These are phyloP conservation scores for Penicillium sp. DNA, from an alignment of 2,329 filamentous ascomycete genomes.

Conservation along the genomic window DNA sequence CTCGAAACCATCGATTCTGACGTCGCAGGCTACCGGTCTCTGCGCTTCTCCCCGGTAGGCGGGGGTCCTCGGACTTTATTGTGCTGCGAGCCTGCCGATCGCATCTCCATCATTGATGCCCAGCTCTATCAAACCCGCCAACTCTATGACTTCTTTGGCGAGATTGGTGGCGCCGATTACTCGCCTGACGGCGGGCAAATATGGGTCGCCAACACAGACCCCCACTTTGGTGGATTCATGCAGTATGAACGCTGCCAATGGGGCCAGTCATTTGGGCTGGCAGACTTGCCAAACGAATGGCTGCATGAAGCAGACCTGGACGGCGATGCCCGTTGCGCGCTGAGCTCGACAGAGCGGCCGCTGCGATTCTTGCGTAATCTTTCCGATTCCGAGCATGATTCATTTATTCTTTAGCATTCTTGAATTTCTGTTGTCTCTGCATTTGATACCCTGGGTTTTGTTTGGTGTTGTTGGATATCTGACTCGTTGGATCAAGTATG, in stretches of 20 bases:
- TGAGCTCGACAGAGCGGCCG: slow-evolving; percentile 31
- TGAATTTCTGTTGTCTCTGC: slow-evolving; percentile 2
- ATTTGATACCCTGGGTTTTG: slow-evolving; percentile 23
- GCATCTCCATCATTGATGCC: slow-evolving; percentile 42
- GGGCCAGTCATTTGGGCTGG: slow-evolving; percentile 31
- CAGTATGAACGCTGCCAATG: slow-evolving; percentile 39
- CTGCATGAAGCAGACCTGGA: slow-evolving; percentile 31
- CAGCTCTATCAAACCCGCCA: slow-evolving; percentile 40
- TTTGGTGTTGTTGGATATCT: slow-evolving; percentile 13
- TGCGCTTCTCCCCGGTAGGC: slow-evolving; percentile 42
- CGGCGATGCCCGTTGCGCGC: slow-evolving; percentile 32
- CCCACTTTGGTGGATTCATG: slow-evolving; percentile 43
- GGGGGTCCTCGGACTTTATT: slow-evolving; percentile 41
- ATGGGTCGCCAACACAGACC: slow-evolving; percentile 43
- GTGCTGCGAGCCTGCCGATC: slow-evolving; percentile 42
- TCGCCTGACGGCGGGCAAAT: slow-evolving; percentile 38
- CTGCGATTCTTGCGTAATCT: slow-evolving; percentile 32
- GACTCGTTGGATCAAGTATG: no score
- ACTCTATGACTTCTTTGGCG: slow-evolving; percentile 44
- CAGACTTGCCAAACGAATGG: slow-evolving; percentile 38
- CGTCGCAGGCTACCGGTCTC: slow-evolving; percentile 41
- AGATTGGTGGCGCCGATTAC: slow-evolving; percentile 42
- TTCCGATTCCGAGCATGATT: slow-evolving; percentile 32
- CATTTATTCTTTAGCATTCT: slow-evolving; percentile 25
- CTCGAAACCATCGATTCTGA: slow-evolving; percentile 41